phyloP scores from a whole-genome alignment of 768 basidiomycete genomes.

The Suillus lakei region DNA sequence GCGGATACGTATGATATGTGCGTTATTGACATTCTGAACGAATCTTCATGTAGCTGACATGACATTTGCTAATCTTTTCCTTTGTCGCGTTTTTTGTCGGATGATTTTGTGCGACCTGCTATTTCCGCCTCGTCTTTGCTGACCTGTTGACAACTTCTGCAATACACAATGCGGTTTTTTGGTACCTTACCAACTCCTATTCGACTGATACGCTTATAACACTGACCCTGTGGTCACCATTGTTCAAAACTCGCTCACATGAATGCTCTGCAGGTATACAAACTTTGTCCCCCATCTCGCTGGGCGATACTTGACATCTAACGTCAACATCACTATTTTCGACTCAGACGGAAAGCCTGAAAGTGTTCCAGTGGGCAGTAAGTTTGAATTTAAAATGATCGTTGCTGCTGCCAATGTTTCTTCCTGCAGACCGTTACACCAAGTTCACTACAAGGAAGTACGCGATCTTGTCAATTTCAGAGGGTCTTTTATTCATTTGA shows the following conservation, averaged over 20 bases:
- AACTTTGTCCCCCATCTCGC: constrained; percentile 70
- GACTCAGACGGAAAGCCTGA: constrained; percentile 41
- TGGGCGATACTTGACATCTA: constrained; percentile 82
- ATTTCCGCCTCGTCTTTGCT: not conserved
- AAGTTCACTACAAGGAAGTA: constrained; percentile 81
- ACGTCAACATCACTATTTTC: constrained; percentile 80
- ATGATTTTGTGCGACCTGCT: not conserved
- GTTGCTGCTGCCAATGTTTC: constrained; percentile 31
- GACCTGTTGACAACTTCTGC: not conserved
- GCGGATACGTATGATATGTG: constrained; percentile 70
- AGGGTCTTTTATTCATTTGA: not conserved
- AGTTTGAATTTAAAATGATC: constrained; percentile 13
- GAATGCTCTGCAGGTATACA: constrained; percentile 45
- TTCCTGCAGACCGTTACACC: constrained; percentile 54
- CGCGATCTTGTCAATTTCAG: constrained; percentile 20
- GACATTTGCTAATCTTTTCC: not conserved
- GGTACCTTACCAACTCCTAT: not conserved
- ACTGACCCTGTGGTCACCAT: not conserved
- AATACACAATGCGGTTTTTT: not conserved
- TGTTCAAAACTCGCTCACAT: not conserved
- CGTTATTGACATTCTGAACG: constrained; percentile 8
- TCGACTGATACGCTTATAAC: not conserved
- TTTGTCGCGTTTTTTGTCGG: not conserved
- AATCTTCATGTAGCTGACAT: not conserved
- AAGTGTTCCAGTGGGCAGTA: constrained; percentile 52